Conservation (phyloP, 2,329 filamentous ascomycete genomes). For the Cercospora brassicicola region DNA sequence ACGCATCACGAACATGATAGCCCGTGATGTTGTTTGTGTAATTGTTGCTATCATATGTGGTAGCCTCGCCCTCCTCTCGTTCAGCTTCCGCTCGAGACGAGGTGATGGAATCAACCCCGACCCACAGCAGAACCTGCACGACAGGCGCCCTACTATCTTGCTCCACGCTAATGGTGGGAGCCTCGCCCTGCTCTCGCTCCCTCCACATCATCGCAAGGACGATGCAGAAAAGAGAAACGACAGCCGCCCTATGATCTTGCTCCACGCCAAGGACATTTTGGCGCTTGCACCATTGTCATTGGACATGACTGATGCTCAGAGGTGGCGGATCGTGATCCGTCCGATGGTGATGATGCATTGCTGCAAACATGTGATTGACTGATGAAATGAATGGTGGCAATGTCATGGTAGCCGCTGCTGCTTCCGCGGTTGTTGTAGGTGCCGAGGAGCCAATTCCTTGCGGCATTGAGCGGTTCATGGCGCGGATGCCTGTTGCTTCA, state of each 20-base stretch:
- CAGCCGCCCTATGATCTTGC: conserved; percentile 14
- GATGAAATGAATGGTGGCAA: background rate
- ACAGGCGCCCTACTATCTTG: conserved; percentile 14
- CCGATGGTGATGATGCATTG: background rate
- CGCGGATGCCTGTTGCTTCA: background rate
- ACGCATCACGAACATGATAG: background rate
- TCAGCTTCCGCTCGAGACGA: background rate
- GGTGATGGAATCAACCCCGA: background rate
- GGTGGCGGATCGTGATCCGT: background rate
- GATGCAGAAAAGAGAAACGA: background rate
- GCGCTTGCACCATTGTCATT: conserved; percentile 14
- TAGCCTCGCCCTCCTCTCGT: conserved; percentile 11
- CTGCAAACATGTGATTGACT: conserved; percentile 1
- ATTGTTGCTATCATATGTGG: conserved; percentile 5
- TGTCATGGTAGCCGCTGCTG: background rate
- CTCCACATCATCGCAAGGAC: background rate
- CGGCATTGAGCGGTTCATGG: background rate
- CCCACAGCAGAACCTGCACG: background rate
- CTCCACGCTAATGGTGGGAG: conserved; percentile 14
- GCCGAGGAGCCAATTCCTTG: background rate
- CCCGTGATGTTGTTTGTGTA: background rate
- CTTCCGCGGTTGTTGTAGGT: background rate
- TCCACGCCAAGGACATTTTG: conserved; percentile 12
- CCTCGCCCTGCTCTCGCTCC: conserved; percentile 9
- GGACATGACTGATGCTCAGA: background rate